Evolutionary conservation across 2,329 filamentous ascomycete genomes (phyloP).

Genomic region (Septoria petroselini): DNA sequence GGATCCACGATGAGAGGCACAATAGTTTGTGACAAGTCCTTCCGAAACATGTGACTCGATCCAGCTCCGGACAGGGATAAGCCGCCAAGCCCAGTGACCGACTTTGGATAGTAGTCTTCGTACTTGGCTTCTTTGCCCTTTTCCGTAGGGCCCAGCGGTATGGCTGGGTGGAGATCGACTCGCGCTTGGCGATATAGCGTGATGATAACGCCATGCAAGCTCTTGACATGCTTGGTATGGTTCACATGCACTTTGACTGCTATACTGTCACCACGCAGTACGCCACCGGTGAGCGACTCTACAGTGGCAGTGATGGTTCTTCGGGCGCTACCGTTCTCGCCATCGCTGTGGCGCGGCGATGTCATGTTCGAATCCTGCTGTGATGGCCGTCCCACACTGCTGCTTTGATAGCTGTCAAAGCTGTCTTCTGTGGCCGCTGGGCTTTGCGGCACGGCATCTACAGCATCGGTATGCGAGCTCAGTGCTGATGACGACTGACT

Average conservation of each 20-base stretch:
- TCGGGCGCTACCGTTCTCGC: slow-evolving; percentile 49
- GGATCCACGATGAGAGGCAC: slow-evolving; percentile 87
- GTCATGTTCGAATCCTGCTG: slow-evolving; percentile 43
- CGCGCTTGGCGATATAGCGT: slow-evolving; percentile 88
- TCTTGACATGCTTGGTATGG: slow-evolving; percentile 86
- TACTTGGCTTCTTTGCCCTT: slow-evolving; percentile 68
- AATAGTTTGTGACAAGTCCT: slow-evolving; percentile 86
- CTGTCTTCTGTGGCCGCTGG: slow-evolving; percentile 49
- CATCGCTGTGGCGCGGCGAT: slow-evolving; percentile 46
- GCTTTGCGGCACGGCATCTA: slow-evolving; percentile 38
- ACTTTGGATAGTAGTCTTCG: slow-evolving; percentile 83
- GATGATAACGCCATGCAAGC: slow-evolving; percentile 85
- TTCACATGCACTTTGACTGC: slow-evolving; percentile 77
- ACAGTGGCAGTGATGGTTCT: slow-evolving; percentile 84
- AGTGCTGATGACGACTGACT: slow-evolving; percentile 32
- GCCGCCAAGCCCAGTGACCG: slow-evolving; percentile 79
- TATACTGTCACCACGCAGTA: slow-evolving; percentile 78
- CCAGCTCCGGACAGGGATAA: slow-evolving; percentile 81
- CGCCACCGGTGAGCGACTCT: slow-evolving; percentile 77
- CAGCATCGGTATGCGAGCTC: slow-evolving; percentile 33
- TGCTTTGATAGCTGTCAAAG: slow-evolving; percentile 37
- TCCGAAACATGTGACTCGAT: slow-evolving; percentile 89
- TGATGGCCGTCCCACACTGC: slow-evolving; percentile 33
- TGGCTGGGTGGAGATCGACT: slow-evolving; percentile 73
- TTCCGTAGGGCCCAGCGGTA: slow-evolving; percentile 60